Base-by-base conservation (phyloP, 306 rosid genomes). In the Quercus dentata region DNA sequence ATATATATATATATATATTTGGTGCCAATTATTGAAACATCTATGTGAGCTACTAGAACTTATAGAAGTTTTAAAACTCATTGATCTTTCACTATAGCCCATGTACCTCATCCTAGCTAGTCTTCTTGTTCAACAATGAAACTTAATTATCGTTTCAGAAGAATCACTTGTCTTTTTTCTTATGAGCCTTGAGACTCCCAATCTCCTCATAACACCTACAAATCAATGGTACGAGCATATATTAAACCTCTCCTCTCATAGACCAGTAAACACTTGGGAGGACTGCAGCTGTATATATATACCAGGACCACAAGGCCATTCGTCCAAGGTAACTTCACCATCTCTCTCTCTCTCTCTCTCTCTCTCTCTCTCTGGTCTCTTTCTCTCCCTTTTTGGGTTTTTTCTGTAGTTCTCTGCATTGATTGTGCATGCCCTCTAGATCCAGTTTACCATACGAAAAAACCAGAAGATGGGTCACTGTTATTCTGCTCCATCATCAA, bases 401-500 rank as follows among this genome's bases (percentile, higher is more conserved):
- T 64, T 28, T 2, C 18, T 64, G 3, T 20, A 30, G 44, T 64
- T 30, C 46, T 5, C 3, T 23, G n/a, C 38, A 30, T 64, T 64
- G 21, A 31, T 15, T 64, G 23, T 28, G 41, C 70, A 30, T 64
- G 46, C 5, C 41, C 70, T 64, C 70, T 30, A 64, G 38, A 62
- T 62, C 18, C 19, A 62, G 13, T 14, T 27, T 23, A 62, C 35
- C 69, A 12, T 5, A 62, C 8, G 17, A 69, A 17, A 25, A 38
- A 71, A 54, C 14, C 18, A 74, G 19, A 74, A 25, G 73, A 87
- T 81, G 88, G 87, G 64, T 64, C 86, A 78, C 23, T 41, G 75
- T 79, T 65, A 69, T 70, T 76, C 82, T 68, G 52, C 83, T 15
- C 59, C 91, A 52, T 62, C 73, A 75, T 79, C 57, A 73, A 31